Percentiles rank a stretch among this genome's conserved stretches.
Evolutionary conservation across 129 eudicot genomes (phyloP).

Genomic region (Flaveria trinervia): DNA sequence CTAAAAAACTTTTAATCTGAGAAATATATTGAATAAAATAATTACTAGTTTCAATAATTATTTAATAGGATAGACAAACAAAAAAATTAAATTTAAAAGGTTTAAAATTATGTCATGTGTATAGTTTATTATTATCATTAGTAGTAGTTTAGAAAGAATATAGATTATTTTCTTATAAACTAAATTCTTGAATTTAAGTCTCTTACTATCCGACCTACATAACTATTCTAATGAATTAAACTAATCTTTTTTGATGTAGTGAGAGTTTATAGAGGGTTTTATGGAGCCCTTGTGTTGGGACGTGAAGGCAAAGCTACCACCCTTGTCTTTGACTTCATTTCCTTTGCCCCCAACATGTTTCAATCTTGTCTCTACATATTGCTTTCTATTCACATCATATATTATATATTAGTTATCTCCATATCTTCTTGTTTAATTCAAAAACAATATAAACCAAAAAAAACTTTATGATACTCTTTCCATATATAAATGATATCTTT

Average conservation of each 20-base stretch:
- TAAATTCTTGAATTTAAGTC: too few species aligned
- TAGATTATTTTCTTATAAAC: too few species aligned
- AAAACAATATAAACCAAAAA: conserved; percentile 14
- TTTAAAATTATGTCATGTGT: too few species aligned
- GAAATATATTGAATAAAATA: too few species aligned
- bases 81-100: too few species aligned
- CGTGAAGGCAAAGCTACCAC: conserved; percentile 31
- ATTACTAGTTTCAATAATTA: too few species aligned
- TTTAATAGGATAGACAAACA: too few species aligned
- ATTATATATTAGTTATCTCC: conserved; percentile 14
- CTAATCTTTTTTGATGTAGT: background rate
- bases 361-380: conserved; percentile 26
- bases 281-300: conserved; percentile 43
- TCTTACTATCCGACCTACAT: too few species aligned
- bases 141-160: too few species aligned
- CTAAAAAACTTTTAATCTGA: too few species aligned
- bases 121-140: too few species aligned
- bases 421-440: conserved; percentile 1
- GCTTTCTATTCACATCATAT: conserved; percentile 27
- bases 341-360: conserved; percentile 36
- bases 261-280: conserved; percentile 13
- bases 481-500: background rate
- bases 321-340: conserved; percentile 31
- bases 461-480: conserved; percentile 11
- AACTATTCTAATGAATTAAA: background rate